Evolutionary conservation across 2,329 filamentous ascomycete genomes (phyloP).

Genomic region (Fusarium mangiferae): DNA sequence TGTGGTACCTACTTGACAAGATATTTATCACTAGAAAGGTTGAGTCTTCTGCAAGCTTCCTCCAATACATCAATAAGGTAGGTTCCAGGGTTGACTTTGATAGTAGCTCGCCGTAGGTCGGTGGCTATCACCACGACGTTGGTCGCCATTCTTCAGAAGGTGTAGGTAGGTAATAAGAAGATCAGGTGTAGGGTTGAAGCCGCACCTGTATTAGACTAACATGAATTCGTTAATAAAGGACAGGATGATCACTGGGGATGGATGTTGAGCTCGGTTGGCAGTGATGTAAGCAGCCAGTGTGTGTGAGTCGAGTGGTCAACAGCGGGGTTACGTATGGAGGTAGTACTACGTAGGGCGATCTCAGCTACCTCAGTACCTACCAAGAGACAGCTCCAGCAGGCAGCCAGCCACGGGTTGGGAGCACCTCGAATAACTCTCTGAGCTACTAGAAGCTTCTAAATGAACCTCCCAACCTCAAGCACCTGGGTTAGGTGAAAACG

Average conservation of each 20-base stretch:
- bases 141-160: conserved; percentile 72
- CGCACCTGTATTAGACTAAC: background rate
- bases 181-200: background rate
- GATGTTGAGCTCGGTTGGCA: conserved; percentile 20
- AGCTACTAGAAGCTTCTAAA: conserved; percentile 18
- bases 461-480: background rate
- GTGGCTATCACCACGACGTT: conserved; percentile 90
- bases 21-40: conserved; percentile 76
- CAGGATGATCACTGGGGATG: conserved; percentile 10
- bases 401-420: conserved; percentile 8
- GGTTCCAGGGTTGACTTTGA: conserved; percentile 86
- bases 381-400: conserved; percentile 11
- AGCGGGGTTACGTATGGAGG: conserved; percentile 20
- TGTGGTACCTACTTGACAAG: conserved; percentile 74
- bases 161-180: background rate
- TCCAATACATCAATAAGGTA: conserved; percentile 86
- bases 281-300: conserved; percentile 36
- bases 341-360: background rate
- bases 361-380: background rate
- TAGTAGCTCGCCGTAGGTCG: conserved; percentile 77
- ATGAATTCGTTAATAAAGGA: background rate
- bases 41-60: conserved; percentile 87
- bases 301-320: background rate
- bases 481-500: background rate
- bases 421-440: background rate